Base-by-base conservation (phyloP, 768 basidiomycete species). In the Tylopilus plumbeoviolaceoides region DNA sequence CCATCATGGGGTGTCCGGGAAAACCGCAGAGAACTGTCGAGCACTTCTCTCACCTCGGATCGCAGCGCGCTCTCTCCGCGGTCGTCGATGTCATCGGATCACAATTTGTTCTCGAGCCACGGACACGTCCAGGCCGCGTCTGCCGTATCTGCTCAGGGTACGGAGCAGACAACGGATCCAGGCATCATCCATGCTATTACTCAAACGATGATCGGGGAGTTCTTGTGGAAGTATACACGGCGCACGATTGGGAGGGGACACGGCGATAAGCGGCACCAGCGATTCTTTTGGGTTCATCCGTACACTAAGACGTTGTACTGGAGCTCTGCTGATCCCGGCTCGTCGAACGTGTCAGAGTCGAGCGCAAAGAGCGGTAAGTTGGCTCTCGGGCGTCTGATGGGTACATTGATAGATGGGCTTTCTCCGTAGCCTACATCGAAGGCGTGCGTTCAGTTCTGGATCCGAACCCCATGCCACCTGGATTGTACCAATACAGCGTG, bases 221-320 rank as follows among this genome's bases (percentile, higher is more conserved):
- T 94, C 72, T 70, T 99, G 74, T 91, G 90, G 80, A 98, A 98
- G 77, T 98, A 99, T 72, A 98, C 95, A 9, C 80, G 95, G 47
- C 81, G 83, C 52, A 73, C 89, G 17, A 83, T 98, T 63, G 92
- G 94, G 21, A 95, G 90, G 70, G 94, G 92, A 12, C 81, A 93
- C 66, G 91, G 91, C 20, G 88, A 92, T 68, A 85, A 83, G 67
- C 76, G 95, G 47, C 97, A 99, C 71, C 86, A 84, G 69, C 79
- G 97, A 35, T 99, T 94, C 83, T 97, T 98, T 80, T 99, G 97
- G 97, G 86, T 99, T n/a, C 95, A 98, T 71, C 97, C 97, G 18
- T 99, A 98, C 68, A 98, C 95, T 38, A 92, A 91, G 75, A 98
- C 94, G 5, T 64, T 99, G 53, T 98, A 98, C 70, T 99, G 97